Evolutionary conservation across 345 rosid genomes (phyloP).

Genomic region (Atalantia buxifolia): DNA sequence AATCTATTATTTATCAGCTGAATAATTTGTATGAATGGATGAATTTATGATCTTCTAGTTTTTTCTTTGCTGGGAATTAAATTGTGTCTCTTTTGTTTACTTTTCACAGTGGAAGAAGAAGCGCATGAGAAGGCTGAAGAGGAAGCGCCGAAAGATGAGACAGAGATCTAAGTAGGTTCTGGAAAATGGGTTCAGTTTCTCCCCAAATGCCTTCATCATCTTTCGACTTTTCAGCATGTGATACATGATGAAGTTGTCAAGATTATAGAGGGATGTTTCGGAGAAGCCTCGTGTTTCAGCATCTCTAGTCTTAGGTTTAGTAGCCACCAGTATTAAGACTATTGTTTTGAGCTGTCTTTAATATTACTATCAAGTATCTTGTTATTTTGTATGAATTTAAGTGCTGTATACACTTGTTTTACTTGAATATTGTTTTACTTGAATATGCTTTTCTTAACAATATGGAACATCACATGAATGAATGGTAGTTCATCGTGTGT

Average conservation of each 20-base stretch:
- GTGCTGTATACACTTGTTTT: neutral
- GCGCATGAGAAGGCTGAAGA: slow-evolving; percentile 54
- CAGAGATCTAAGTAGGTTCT: slow-evolving; percentile 44
- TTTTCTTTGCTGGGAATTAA: neutral
- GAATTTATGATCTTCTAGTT: neutral
- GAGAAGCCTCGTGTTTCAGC: slow-evolving; percentile 4
- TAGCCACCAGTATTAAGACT: neutral
- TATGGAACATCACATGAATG: neutral
- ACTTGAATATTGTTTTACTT: too few species aligned
- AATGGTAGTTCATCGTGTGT: neutral
- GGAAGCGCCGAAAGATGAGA: slow-evolving; percentile 63
- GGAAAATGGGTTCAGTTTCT: neutral
- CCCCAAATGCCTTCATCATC: slow-evolving; percentile 1
- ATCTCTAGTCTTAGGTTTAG: slow-evolving; percentile 4
- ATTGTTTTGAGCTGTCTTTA: neutral
- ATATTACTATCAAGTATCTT: neutral
- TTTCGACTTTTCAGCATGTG: neutral
- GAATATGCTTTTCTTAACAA: neutral
- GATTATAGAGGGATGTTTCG: neutral
- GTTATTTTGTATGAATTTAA: neutral
- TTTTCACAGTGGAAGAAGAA: slow-evolving; percentile 50
- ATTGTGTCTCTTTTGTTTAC: neutral
- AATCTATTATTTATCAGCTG: neutral
- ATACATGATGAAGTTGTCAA: neutral
- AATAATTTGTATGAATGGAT: neutral